These are phyloP conservation scores for Schwanniomyces sp. DNA, from an alignment of 805 yeast species.

Conservation along the genomic window DNA sequence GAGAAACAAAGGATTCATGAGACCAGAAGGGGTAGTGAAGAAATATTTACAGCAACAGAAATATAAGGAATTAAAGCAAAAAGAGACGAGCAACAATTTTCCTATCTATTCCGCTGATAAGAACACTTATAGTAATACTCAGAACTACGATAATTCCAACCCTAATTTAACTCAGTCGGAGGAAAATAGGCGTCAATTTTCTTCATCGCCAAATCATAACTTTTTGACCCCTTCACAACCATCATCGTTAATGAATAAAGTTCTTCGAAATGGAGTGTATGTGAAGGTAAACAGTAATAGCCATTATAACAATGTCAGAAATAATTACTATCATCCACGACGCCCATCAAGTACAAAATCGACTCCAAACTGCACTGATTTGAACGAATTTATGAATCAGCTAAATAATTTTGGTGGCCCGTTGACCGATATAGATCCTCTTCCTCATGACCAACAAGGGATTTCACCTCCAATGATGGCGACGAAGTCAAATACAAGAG, in stretches of 20 bases:
- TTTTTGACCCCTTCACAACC: slow-evolving; percentile 42
- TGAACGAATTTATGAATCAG: slow-evolving; percentile 42
- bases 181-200: slow-evolving; percentile 14
- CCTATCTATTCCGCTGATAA: not conserved
- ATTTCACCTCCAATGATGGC: slow-evolving; percentile 51
- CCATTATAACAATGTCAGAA: not conserved
- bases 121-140: slow-evolving; percentile 1
- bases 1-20: slow-evolving; percentile 43
- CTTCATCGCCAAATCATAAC: slow-evolving; percentile 32
- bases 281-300: slow-evolving; percentile 3
- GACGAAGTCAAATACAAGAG: slow-evolving; percentile 54
- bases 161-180: not conserved
- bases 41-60: slow-evolving; percentile 45
- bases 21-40: slow-evolving; percentile 46
- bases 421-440: slow-evolving; percentile 45
- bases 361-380: slow-evolving; percentile 32
- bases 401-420: slow-evolving; percentile 44
- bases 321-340: not conserved
- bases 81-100: slow-evolving; percentile 17
- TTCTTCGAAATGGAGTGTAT: slow-evolving; percentile 24
- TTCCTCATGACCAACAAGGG: slow-evolving; percentile 35
- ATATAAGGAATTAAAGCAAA: slow-evolving; percentile 36
- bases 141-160: slow-evolving; percentile 7
- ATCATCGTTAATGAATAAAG: slow-evolving; percentile 38
- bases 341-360: slow-evolving; percentile 3